Conservation (phyloP, 768 basidiomycete genomes). For the Boletus pseudo-olivaceus region DNA sequence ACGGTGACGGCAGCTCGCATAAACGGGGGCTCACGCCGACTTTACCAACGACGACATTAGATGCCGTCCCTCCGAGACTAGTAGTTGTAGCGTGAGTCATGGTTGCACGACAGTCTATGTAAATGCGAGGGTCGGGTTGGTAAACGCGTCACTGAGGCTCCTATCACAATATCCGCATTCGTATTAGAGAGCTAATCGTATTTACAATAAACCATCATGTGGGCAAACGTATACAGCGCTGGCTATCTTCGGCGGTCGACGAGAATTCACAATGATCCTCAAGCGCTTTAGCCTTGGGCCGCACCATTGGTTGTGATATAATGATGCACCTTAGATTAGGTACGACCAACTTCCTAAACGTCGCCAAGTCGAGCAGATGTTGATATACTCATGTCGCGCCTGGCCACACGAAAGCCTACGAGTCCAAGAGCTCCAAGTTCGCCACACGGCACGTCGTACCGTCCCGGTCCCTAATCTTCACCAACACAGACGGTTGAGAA, state of each 20-base stretch:
- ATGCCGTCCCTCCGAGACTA: constrained; percentile 34
- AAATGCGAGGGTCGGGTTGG: too few species aligned
- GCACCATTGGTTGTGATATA: background rate
- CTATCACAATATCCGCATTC: background rate
- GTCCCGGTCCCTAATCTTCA: constrained; percentile 64
- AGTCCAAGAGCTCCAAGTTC: constrained; percentile 36
- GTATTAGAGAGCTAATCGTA: background rate
- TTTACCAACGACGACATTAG: constrained; percentile 35
- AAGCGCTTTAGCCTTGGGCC: too few species aligned
- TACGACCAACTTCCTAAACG: background rate
- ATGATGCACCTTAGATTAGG: too few species aligned
- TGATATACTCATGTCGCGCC: background rate
- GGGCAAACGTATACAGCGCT: background rate
- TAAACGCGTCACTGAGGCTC: background rate
- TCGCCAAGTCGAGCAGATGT: background rate
- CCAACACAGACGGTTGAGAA: constrained; percentile 37
- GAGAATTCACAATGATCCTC: too few species aligned
- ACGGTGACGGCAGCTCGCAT: background rate
- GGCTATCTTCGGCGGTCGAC: background rate
- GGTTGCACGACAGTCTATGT: too few species aligned
- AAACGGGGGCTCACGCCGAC: constrained; percentile 31
- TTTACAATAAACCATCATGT: background rate
- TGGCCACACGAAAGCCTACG: constrained; percentile 6
- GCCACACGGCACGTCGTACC: constrained; percentile 54
- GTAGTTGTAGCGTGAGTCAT: constrained; percentile 33